Base-by-base conservation (phyloP, 805 yeast species). In the Jamesozyma spencerorum region DNA sequence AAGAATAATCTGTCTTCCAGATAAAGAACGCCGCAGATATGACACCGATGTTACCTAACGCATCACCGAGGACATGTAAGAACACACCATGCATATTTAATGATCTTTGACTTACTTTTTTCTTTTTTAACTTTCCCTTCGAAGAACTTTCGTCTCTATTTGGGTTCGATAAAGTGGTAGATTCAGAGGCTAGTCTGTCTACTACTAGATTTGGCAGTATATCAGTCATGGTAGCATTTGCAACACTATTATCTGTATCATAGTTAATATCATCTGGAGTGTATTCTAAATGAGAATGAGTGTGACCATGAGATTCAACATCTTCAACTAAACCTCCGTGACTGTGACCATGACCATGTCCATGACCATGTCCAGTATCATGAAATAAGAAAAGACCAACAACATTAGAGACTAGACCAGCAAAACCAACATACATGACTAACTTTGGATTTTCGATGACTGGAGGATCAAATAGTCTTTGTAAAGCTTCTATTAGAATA, bases 41-140 rank as follows among this genome's bases (percentile, higher is more conserved):
- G 39, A 90, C 98, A 48, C 97, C 97, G 40, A 90, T 66, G 58
- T 90, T 90, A 47, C 97, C 97, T 41, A 90, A 68, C 1, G 97
- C 97, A 63, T 90, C 98, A 34, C 97, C 97, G 50, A 90, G 46
- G 11, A 92, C 97, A 56, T 90, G 98, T 55, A 90, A 69, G 57
- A 85, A 92, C 3, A 90, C 97, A 48, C 97, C 97, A 54, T 86
- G 88, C 97, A 90, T 90, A 63, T 92, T 90, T 68, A 90, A 68
- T n/a, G 95, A 84, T 56, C 73, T 77, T 26, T 12, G 24, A 17
- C 20, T 32, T 32, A 10, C n/a, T 13, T 32, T 32, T 5, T 15
- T 32, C 26, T 32, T 18, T 13, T 33, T 26, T 15, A 33, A 22
- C 22, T 34, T 20, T 22, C n/a, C n/a, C n/a, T 20, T 34, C n/a